Evolutionary conservation across 768 basidiomycete species (phyloP).

Genomic region (Trametopsis cervina): DNA sequence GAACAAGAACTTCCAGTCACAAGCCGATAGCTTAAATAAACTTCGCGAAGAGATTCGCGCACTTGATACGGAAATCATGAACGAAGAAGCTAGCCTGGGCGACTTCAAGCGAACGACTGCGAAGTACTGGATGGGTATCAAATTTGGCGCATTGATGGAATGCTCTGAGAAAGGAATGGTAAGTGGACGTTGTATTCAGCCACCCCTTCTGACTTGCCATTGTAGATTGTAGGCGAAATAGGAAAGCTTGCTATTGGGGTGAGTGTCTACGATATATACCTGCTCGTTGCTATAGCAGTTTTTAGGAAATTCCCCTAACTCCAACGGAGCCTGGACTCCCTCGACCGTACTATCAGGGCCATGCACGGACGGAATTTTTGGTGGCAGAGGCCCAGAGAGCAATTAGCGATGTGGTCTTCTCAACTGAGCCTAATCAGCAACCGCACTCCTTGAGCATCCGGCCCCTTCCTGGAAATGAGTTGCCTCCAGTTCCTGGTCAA

Average conservation of each 20-base stretch:
- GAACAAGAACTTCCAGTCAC: slow-evolving; percentile 72
- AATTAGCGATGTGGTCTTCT: slow-evolving; percentile 41
- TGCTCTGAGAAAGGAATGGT: slow-evolving; percentile 73
- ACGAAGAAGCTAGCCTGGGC: slow-evolving; percentile 70
- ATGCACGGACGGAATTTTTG: slow-evolving; percentile 51
- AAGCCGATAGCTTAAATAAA: slow-evolving; percentile 65
- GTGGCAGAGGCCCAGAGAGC: slow-evolving; percentile 55
- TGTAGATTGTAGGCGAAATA: slow-evolving; percentile 45
- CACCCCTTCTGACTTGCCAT: neutral
- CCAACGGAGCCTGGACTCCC: slow-evolving; percentile 73
- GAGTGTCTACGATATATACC: neutral
- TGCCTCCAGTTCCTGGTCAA: slow-evolving; percentile 12
- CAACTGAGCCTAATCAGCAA: slow-evolving; percentile 15
- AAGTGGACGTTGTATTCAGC: slow-evolving; percentile 13
- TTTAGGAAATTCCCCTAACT: slow-evolving; percentile 75
- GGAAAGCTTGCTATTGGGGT: slow-evolving; percentile 44
- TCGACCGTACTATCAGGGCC: slow-evolving; percentile 64
- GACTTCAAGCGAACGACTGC: slow-evolving; percentile 77
- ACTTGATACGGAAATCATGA: slow-evolving; percentile 79
- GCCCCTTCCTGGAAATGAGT: slow-evolving; percentile 10
- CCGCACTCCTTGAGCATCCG: slow-evolving; percentile 14
- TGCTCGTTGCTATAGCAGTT: slow-evolving; percentile 5
- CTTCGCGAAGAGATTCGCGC: slow-evolving; percentile 70
- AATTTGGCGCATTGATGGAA: slow-evolving; percentile 84
- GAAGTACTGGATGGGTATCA: slow-evolving; percentile 68